Base-by-base conservation (phyloP, 768 basidiomycete species). In the Pisolithus orientalis region DNA sequence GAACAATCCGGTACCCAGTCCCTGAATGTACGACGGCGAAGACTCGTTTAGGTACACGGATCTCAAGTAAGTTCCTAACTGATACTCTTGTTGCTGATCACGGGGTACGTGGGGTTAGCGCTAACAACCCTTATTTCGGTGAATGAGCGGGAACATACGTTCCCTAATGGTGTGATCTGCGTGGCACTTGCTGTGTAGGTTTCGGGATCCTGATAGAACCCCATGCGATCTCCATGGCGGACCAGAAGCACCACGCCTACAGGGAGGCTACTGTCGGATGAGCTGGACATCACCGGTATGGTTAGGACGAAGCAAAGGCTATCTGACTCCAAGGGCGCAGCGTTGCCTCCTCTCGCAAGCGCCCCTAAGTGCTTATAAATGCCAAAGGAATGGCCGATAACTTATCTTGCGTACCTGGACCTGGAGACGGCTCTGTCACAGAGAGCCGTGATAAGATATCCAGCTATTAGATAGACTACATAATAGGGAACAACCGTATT, bases 111-210 rank as follows among this genome's bases (percentile, higher is more conserved):
- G 52, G 37, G 24, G 7, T n/a, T 5, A 37, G 16, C 17, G 14
- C n/a, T 16, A 42, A 32, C 11, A 14, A 25, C 14, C 27, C 17
- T 6, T 9, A 25, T 4, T 16, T 13, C 28, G 47, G 8, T 32
- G 39, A 14, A 29, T 6, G 1, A 37, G 7, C 21, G 39, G 37
- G 10, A n/a, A 64, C 71, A 45, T 63, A 85, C 84, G 60, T 78
- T 82, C 48, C 85, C 84, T 25, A 86, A 70, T n/a, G 85, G 79
- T 4, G 85, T 86, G 47, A 86, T 77, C n/a, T 71, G 62, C 1
- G 85, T 85, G 38, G 67, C 65, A 7, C 77, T 77, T 6, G 82
- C 72, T 16, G 75, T 73, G 61, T 86, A 85, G 1, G 78, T 78
- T 2, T 65, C 69, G 7, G 83, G 82, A 59, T 72, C 66, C 63